Conservation (phyloP, 345 rosid genomes). For the Eucalyptus polyanthemos region DNA sequence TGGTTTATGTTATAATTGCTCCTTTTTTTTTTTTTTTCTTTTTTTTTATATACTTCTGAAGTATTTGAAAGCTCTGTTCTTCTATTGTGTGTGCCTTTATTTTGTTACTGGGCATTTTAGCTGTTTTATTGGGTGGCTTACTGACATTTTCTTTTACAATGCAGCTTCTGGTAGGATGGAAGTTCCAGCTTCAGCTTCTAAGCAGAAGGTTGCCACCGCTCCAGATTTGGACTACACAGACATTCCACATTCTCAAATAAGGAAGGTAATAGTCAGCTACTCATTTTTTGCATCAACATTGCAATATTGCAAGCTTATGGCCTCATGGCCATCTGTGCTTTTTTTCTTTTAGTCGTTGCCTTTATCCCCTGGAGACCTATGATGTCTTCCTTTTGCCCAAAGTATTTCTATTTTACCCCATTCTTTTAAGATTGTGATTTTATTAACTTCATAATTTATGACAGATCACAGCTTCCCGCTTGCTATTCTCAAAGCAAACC, state of each 20-base stretch:
- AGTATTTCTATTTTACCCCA: background rate
- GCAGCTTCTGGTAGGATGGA: conserved; percentile 69
- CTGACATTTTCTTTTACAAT: background rate
- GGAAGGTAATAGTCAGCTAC: conserved; percentile 44
- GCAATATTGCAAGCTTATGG: background rate
- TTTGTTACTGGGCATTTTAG: background rate
- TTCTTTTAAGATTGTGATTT: background rate
- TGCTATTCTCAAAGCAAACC: conserved; percentile 87
- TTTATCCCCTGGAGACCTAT: background rate
- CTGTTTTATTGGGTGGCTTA: background rate
- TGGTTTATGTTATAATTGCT: background rate
- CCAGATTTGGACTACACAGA: conserved; percentile 72
- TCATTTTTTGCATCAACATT: background rate
- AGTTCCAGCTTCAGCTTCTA: conserved; percentile 42
- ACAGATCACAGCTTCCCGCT: conserved; percentile 91
- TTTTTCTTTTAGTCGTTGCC: background rate
- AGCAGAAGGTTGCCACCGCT: conserved; percentile 23
- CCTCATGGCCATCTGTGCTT: background rate
- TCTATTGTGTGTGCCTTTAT: background rate
- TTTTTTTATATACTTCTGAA: background rate
- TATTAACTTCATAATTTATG: background rate
- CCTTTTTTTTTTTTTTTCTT: no score
- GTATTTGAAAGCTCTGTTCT: background rate
- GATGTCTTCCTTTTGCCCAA: background rate
- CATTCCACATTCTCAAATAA: conserved; percentile 86